phyloP scores from a whole-genome alignment of 345 rosid species.

The Boechera divaricarpa region DNA sequence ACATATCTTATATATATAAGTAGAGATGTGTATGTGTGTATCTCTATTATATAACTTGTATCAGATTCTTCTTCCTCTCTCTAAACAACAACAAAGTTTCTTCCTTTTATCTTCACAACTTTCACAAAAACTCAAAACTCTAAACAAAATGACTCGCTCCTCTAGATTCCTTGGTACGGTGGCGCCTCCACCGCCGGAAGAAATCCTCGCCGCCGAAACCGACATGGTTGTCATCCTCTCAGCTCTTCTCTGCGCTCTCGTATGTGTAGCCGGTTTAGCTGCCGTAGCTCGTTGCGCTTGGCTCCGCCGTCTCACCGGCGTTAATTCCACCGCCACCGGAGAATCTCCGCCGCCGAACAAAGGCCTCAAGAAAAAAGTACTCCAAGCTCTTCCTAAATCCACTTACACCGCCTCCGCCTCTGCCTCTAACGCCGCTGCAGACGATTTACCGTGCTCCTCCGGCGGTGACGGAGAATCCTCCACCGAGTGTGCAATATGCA shows the following conservation, averaged over 20 bases:
- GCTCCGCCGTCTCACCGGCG: slow-evolving; percentile 53
- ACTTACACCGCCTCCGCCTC: slow-evolving; percentile 46
- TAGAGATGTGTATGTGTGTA: slow-evolving; percentile 37
- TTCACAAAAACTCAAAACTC: not conserved
- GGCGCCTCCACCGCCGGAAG: slow-evolving; percentile 52
- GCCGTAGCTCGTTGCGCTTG: slow-evolving; percentile 78
- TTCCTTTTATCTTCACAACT: too few relatives aligned
- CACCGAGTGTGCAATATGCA: slow-evolving; percentile 66
- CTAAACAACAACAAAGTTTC: not conserved
- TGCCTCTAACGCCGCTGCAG: not conserved
- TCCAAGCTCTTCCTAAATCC: slow-evolving; percentile 65
- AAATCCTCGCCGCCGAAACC: slow-evolving; percentile 54
- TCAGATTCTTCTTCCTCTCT: slow-evolving; percentile 38
- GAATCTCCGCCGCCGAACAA: slow-evolving; percentile 51
- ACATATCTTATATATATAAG: slow-evolving; percentile 31
- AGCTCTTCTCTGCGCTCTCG: slow-evolving; percentile 74
- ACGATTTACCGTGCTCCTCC: slow-evolving; percentile 9
- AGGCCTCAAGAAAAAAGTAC: slow-evolving; percentile 78
- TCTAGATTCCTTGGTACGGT: slow-evolving; percentile 47
- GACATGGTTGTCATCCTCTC: slow-evolving; percentile 72
- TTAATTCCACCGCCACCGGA: slow-evolving; percentile 14
- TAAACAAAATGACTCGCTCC: slow-evolving; percentile 48
- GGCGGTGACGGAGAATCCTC: slow-evolving; percentile 30
- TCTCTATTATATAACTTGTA: slow-evolving; percentile 12
- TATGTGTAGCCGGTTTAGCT: slow-evolving; percentile 70